These are phyloP conservation scores for Chlamydomonas incerta DNA, from an alignment of 139 green algal species.

Conservation along the genomic window DNA sequence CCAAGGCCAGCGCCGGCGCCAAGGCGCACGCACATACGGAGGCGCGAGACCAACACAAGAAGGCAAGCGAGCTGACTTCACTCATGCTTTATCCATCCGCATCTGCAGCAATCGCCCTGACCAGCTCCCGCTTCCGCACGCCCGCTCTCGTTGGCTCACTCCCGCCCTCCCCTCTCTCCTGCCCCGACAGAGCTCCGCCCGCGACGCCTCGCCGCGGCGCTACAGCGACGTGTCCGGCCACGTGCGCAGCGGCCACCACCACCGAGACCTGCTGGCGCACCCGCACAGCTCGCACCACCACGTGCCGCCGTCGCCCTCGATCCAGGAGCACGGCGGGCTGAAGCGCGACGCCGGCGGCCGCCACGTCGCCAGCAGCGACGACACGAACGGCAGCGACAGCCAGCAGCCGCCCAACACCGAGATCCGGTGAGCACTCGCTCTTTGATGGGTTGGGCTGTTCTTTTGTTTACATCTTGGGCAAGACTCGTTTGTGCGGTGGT, in stretches of 20 bases:
- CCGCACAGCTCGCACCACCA: neutral
- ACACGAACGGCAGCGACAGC: constrained; percentile 43
- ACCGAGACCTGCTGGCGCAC: neutral
- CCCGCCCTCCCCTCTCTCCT: neutral
- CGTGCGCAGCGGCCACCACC: constrained; percentile 8
- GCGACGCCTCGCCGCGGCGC: constrained; percentile 12
- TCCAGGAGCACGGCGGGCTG: neutral
- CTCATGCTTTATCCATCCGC: too few species aligned
- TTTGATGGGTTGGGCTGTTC: too few species aligned
- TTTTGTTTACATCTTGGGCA: too few species aligned
- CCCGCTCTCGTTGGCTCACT: too few species aligned
- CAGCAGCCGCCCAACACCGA: neutral
- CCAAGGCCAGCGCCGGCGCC: neutral
- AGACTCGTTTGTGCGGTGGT: too few species aligned
- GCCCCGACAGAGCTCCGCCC: neutral
- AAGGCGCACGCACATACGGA: constrained; percentile 28
- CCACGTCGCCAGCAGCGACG: neutral
- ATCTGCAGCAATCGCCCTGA: too few species aligned
- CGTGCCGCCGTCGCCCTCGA: constrained; percentile 9
- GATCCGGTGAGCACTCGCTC: neutral
- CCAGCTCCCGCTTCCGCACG: too few species aligned
- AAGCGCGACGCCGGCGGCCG: neutral
- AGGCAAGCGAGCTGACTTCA: neutral
- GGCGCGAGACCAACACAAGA: constrained; percentile 19
- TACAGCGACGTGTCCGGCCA: constrained; percentile 29